These are phyloP conservation scores for Phytomonas sp. DNA, from an alignment of 208 protist genomes.

Conservation along the genomic window DNA sequence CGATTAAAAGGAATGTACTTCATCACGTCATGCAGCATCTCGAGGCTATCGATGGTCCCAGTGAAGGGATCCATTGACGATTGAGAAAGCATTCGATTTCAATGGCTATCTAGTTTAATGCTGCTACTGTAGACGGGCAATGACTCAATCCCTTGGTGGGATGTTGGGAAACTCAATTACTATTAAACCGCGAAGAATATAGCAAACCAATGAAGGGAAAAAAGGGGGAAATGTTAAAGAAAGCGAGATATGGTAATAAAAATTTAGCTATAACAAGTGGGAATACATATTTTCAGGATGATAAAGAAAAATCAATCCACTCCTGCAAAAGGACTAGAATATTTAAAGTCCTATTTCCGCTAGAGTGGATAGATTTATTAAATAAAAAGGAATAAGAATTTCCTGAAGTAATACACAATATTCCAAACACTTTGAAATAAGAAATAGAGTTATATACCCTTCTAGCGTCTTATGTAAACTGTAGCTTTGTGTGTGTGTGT, in stretches of 20 bases:
- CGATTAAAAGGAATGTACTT: constrained; percentile 78
- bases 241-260: not conserved
- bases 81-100: constrained; percentile 32
- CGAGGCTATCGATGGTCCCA: constrained; percentile 46
- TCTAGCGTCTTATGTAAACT: not conserved
- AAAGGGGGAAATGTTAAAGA: constrained; percentile 3
- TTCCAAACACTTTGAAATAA: not conserved
- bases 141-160: not conserved
- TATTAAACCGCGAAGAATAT: not conserved
- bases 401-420: not conserved
- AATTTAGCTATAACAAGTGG: not conserved
- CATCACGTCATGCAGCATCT: constrained; percentile 62
- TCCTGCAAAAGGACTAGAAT: not conserved
- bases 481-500: not conserved
- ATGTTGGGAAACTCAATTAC: not conserved
- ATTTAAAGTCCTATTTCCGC: not conserved
- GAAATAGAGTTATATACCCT: not conserved
- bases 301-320: not conserved
- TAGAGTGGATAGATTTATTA: not conserved
- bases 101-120: not conserved
- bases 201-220: not conserved
- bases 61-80: constrained; percentile 36
- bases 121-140: not conserved
- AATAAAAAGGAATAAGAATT: not conserved
- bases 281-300: not conserved